Evolutionary conservation across 129 eudicot species (phyloP).

Genomic region (Arctium minus): DNA sequence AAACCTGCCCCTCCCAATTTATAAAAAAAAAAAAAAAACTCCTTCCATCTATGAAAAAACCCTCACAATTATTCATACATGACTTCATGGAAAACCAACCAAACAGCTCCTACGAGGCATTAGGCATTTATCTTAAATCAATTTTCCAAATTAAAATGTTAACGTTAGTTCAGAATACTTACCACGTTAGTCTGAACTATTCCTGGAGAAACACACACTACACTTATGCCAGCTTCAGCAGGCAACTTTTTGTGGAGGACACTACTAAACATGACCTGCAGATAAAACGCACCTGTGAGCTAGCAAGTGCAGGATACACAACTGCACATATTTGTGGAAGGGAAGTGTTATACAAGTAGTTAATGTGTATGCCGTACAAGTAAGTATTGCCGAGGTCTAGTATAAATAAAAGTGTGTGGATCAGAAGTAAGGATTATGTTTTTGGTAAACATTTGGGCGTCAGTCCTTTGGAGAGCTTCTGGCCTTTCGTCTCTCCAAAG

Average conservation of each 20-base stretch:
- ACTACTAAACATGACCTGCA: constrained; percentile 96
- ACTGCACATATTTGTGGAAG: no score
- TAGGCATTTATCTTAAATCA: background rate
- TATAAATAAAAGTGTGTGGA: no score
- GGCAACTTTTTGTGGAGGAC: constrained; percentile 83
- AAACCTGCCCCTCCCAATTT: background rate
- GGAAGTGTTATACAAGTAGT: no score
- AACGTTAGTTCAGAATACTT: constrained; percentile 30
- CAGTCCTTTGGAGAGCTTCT: no score
- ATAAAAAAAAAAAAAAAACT: no score
- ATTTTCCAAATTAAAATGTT: background rate
- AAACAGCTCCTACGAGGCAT: background rate
- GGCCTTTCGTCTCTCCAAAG: no score
- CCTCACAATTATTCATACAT: background rate
- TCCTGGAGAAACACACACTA: constrained; percentile 90
- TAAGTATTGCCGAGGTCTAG: no score
- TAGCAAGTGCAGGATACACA: no score
- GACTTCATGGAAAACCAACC: background rate
- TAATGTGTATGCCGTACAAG: no score
- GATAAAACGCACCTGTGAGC: constrained; percentile 2
- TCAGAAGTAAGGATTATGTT: no score
- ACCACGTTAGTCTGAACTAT: constrained; percentile 95
- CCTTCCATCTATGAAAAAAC: background rate
- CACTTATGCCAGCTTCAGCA: constrained; percentile 85
- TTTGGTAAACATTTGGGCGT: no score